These are phyloP conservation scores for Apiotrichum montevideense DNA, from an alignment of 1,284 basidiomycete species.

Conservation along the genomic window DNA sequence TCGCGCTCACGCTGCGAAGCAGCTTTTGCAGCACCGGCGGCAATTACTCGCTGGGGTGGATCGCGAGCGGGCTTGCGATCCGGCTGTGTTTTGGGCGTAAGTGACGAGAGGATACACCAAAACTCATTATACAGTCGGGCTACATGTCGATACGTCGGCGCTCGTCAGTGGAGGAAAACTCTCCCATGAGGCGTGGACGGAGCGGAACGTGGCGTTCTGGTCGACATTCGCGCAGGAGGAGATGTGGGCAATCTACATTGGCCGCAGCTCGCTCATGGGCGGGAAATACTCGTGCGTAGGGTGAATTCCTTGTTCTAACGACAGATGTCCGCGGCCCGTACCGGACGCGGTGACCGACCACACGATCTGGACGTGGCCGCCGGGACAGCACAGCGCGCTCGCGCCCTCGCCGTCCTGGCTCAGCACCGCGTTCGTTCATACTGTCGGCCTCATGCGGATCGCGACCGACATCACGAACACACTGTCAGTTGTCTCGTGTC, in stretches of 20 bases:
- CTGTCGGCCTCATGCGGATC: conserved; percentile 5
- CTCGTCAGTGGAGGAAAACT: conserved; percentile 21
- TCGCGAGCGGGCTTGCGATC: conserved; percentile 22
- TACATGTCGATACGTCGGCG: conserved; percentile 20
- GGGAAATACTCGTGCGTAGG: conserved; percentile 17
- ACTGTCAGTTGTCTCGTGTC: background rate
- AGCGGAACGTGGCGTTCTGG: conserved; percentile 30
- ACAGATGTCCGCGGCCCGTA: conserved; percentile 16
- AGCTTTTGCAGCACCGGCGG: conserved; percentile 54
- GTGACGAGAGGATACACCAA: too few species aligned
- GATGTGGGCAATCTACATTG: conserved; percentile 30
- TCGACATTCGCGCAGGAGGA: conserved; percentile 28
- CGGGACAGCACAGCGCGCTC: background rate
- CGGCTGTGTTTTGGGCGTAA: conserved; percentile 23
- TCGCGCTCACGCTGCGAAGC: conserved; percentile 56
- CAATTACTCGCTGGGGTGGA: conserved; percentile 28
- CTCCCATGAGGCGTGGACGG: conserved; percentile 6
- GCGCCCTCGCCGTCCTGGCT: conserved; percentile 10
- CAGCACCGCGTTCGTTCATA: conserved; percentile 10
- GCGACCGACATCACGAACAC: conserved; percentile 6
- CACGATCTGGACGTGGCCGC: conserved; percentile 20
- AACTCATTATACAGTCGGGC: conserved; percentile 24
- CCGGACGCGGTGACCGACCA: conserved; percentile 21
- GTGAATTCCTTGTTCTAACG: background rate
- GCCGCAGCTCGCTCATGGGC: conserved; percentile 19